Evolutionary conservation across 257 asterid genomes (phyloP).

Genomic region (Mentha longifolia): DNA sequence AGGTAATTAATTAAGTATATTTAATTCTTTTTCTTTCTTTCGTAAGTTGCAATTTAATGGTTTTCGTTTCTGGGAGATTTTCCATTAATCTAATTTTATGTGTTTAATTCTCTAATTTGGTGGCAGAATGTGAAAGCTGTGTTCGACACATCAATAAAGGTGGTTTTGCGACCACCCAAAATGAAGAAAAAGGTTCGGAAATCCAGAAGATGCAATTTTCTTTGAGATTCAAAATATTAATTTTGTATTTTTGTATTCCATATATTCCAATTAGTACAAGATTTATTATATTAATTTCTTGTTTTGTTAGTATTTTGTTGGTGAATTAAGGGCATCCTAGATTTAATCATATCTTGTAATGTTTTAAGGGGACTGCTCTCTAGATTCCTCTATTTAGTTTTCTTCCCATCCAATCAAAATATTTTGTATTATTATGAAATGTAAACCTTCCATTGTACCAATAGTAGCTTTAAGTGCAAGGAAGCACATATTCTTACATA

Average conservation of each 20-base stretch:
- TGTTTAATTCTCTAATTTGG: too few relatives aligned
- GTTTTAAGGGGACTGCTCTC: slow-evolving; percentile 10
- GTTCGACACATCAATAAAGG: slow-evolving; percentile 82
- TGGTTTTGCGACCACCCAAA: slow-evolving; percentile 81
- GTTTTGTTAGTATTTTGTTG: background rate
- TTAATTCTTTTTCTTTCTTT: background rate
- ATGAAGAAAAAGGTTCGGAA: slow-evolving; percentile 62
- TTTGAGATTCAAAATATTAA: slow-evolving; percentile 37
- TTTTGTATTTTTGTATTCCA: background rate
- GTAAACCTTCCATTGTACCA: background rate
- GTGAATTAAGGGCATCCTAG: slow-evolving; percentile 9
- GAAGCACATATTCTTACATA: background rate
- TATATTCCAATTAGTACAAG: slow-evolving; percentile 2
- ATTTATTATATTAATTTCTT: background rate
- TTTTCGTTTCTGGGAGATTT: background rate
- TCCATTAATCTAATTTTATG: background rate
- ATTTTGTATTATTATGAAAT: background rate
- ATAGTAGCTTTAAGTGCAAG: too few relatives aligned
- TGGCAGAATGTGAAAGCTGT: slow-evolving; percentile 79
- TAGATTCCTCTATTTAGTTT: slow-evolving; percentile 20
- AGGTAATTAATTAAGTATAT: slow-evolving; percentile 46
- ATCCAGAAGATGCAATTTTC: slow-evolving; percentile 61
- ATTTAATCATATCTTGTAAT: slow-evolving; percentile 18
- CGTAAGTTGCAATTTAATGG: background rate
- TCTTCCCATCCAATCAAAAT: slow-evolving; percentile 11